Evolutionary conservation across 345 rosid species (phyloP), one percentile per base, ranked within the genome.

Genomic region (Brassica napus): DNA sequence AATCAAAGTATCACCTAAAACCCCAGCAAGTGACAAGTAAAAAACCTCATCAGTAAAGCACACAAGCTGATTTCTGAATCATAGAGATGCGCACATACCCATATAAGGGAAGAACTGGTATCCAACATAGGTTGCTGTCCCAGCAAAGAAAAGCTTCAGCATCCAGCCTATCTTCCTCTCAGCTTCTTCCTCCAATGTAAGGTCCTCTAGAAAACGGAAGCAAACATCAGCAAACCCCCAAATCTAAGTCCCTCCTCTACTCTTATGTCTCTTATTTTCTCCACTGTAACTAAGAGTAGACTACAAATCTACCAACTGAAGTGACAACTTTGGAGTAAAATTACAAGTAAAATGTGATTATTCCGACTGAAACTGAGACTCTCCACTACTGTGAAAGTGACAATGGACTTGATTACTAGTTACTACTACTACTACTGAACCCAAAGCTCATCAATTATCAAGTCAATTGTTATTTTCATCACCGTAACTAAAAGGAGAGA

Each of bases 81-180:
- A 78, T 26, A 78, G 76, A 54, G 39, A 65, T 23, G n/a, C 42
- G 1, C 15, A 39, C 83, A 30, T 85, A 92, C 98, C 98, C 91
- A 94, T 78, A 77, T 88, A 92, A 6, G 98, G 98, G 66, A 94
- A 91, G 71, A 92, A 85, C 79, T 91, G 94, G 78, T 89, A 91
- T 73, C 85, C 98, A 28, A 91, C 86, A 77, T 68, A 72, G 0
- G 86, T 70, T 0, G 98, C 98, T 1, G 95, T 88, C 71, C 98
- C 98, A 5, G 89, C 94, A 77, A 92, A 92, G 74, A 91, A 44
- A 66, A 90, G 52, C 77, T 92, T 94, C 75, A 94, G 79, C 47
- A 90, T n/a, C 95, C 98, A 94, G 47, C 97, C 95, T 59, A 90
- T 81, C 68, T 89, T 94, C 83, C 89, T 89, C 76, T 92, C 94